These are phyloP conservation scores for Cryomyces antarcticus DNA, from an alignment of 495 filamentous ascomycete genomes.

Conservation along the genomic window DNA sequence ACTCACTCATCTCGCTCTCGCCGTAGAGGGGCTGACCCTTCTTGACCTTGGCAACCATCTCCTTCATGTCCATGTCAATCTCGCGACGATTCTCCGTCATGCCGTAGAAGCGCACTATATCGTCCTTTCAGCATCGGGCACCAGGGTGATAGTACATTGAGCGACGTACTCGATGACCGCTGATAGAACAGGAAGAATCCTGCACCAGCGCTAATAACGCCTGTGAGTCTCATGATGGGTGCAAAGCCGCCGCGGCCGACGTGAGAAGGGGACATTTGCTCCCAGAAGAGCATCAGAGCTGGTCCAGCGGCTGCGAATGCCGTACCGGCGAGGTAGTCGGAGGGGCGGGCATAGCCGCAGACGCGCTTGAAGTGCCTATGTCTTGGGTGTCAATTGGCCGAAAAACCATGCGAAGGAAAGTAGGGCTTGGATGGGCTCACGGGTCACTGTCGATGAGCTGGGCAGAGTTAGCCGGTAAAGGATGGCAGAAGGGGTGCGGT, in stretches of 20 bases:
- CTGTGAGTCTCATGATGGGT: conserved; percentile 58
- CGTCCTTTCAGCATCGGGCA: conserved; percentile 2
- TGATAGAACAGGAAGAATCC: conserved; percentile 68
- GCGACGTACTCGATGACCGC: conserved; percentile 38
- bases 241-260: conserved; percentile 64
- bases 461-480: conserved; percentile 9
- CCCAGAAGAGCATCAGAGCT: conserved; percentile 51
- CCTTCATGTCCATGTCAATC: conserved; percentile 85
- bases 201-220: conserved; percentile 46
- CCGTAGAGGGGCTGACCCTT: conserved; percentile 82
- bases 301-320: conserved; percentile 47
- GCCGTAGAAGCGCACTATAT: conserved; percentile 74
- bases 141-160: conserved; percentile 1
- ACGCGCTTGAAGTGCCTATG: conserved; percentile 78
- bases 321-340: conserved; percentile 56
- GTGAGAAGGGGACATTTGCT: conserved; percentile 61
- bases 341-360: conserved; percentile 59
- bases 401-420: conserved; percentile 2
- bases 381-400: not conserved
- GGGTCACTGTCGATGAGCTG: conserved; percentile 97
- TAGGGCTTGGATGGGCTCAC: conserved; percentile 32
- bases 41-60: conserved; percentile 95
- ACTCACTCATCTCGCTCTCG: conserved; percentile 47
- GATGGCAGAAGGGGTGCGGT: not conserved
- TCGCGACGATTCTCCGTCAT: conserved; percentile 80